Percentiles rank a stretch among this genome's conserved stretches.
Evolutionary conservation across 75 land plant genomes (phyloP).

Genomic region (Sequoia sempervirens): DNA sequence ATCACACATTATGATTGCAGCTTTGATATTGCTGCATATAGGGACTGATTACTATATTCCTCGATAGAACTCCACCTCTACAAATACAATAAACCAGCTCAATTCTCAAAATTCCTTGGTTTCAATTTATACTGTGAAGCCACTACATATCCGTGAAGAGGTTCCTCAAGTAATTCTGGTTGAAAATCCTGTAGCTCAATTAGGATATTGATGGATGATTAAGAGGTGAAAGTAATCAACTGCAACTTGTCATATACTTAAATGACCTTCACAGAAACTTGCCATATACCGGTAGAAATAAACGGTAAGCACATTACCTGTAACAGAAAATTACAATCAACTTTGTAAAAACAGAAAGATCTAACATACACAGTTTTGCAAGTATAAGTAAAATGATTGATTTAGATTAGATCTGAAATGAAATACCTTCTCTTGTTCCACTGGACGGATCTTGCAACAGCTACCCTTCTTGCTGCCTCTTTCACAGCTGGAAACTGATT

Average conservation of each 20-base stretch:
- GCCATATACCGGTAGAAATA: background rate
- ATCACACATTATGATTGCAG: background rate
- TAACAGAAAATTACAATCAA: background rate
- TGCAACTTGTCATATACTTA: background rate
- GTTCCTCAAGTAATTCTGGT: background rate
- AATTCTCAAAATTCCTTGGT: background rate
- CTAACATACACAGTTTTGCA: background rate
- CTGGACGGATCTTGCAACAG: conserved; percentile 22
- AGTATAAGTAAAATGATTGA: background rate
- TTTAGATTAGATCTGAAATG: background rate
- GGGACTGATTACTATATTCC: background rate
- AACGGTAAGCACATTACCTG: background rate
- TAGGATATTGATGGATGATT: background rate
- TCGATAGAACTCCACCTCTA: background rate
- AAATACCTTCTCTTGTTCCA: conserved; percentile 44
- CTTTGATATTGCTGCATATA: background rate
- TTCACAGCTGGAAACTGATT: conserved; percentile 41
- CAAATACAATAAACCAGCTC: background rate
- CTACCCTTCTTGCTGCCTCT: conserved; percentile 51
- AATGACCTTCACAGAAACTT: background rate
- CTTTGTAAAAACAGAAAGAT: background rate
- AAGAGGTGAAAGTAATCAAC: background rate
- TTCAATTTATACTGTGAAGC: background rate
- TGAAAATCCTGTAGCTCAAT: background rate
- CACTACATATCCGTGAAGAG: background rate